Base-by-base conservation (phyloP, 805 yeast genomes). In the Sugiyamaella smithiae region DNA sequence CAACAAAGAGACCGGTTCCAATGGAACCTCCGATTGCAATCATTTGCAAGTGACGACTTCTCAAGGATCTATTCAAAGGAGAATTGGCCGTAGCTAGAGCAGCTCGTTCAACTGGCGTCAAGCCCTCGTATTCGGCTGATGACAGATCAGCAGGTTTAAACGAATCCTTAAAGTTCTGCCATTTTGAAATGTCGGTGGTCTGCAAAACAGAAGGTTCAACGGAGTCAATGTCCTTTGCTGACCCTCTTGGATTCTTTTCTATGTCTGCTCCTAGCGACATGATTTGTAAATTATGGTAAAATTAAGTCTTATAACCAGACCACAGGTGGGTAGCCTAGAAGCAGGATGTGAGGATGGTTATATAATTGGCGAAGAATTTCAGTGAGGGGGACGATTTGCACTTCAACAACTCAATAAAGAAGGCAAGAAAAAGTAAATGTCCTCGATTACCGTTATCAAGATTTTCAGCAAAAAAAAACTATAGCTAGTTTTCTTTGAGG, bases 1-100 rank as follows among this genome's bases (percentile, higher is more conserved):
- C 88, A 43, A 85, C 81, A 55, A 85, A 78, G 48, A 84, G 66
- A 63, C 91, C 90, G 2, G 88, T 82, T 56, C 91, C 91, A 44
- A 84, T 80, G 56, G 84, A 80, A 28, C 88, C 85, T 26, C 88
- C 88, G 36, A 85, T 74, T 33, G 88, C 83, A 57, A 85, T 83
- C 83, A 85, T 78, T 51, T 82, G 79, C 59, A 85, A 70, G 65
- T 84, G 90, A 60, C 88, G 72, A 5, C 72, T 57, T 53, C 65
- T 66, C 46, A 75, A 70, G 6, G 73, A 63, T 55, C 84, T 69
- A 29, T 74, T 66, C 65, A 75, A 62, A 2, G 76, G 78, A 1
- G 76, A 67, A 46, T 68, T 68, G 20, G 78, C 76, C 3, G 78
- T 66, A 14, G 61, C 62, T 19, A 64, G 60, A 28, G 72, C 71